Conservation (phyloP, 2,329 filamentous ascomycete genomes). For the Grosmannia huntii region DNA sequence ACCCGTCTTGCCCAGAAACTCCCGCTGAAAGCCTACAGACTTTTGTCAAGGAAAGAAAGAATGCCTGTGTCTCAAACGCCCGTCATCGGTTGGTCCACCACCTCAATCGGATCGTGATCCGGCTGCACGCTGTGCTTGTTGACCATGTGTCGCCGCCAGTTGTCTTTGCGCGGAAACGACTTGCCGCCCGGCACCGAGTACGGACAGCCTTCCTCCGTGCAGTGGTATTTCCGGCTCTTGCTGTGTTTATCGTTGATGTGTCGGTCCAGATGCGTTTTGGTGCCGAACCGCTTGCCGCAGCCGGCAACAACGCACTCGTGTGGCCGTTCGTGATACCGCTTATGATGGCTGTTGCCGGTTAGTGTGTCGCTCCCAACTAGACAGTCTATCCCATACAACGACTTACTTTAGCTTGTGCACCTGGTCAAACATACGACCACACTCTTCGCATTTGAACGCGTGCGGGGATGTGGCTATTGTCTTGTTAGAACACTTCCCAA, state of each 20-base stretch:
- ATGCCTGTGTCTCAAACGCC: conserved; percentile 2
- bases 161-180: conserved; percentile 48
- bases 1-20: background rate
- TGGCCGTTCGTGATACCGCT: conserved; percentile 45
- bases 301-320: conserved; percentile 29
- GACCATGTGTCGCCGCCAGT: conserved; percentile 49
- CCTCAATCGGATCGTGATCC: conserved; percentile 30
- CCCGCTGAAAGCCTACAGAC: background rate
- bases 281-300: conserved; percentile 46
- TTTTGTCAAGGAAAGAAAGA: background rate
- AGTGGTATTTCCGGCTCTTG: conserved; percentile 48
- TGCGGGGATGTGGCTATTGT: conserved; percentile 14
- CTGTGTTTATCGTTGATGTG: conserved; percentile 50
- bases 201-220: conserved; percentile 37
- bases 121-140: conserved; percentile 36
- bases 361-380: background rate
- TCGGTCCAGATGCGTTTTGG: conserved; percentile 48
- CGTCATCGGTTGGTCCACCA: conserved; percentile 26
- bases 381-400: background rate
- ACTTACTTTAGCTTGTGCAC: conserved; percentile 46
- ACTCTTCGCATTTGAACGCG: conserved; percentile 27
- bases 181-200: conserved; percentile 45
- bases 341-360: conserved; percentile 36
- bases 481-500: conserved; percentile 1
- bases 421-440: conserved; percentile 38